phyloP scores from a whole-genome alignment of 1,139 yeast species.

The Suhomyces chickasaworum region DNA sequence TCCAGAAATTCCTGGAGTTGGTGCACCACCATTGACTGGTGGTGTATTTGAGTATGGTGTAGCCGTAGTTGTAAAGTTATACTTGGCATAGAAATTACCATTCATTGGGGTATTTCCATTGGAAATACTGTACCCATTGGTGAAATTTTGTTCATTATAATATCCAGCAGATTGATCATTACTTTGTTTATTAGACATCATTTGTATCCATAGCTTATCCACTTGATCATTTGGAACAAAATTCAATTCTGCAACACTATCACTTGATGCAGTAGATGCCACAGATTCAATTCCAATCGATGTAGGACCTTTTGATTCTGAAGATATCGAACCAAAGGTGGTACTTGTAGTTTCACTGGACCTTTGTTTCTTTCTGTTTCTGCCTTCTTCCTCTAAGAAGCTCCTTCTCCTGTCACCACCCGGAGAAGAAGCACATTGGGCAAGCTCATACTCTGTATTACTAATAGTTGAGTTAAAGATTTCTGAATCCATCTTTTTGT shows the following conservation, averaged over 20 bases:
- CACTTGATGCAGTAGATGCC: conserved; percentile 12
- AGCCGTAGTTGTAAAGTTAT: not conserved
- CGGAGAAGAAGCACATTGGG: not conserved
- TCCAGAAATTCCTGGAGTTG: not conserved
- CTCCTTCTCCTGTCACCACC: not conserved
- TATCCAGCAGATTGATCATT: conserved; percentile 7
- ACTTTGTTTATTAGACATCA: conserved; percentile 28
- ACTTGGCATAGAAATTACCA: not conserved
- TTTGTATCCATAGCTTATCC: conserved; percentile 34
- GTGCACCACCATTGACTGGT: not conserved
- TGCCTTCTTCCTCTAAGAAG: not conserved
- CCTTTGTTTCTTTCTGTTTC: not conserved
- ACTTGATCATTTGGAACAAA: conserved; percentile 24
- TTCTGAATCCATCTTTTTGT: not conserved
- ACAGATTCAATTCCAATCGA: conserved; percentile 5
- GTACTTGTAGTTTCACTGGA: not conserved
- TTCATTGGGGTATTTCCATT: not conserved
- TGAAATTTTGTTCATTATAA: not conserved
- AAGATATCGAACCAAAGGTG: not conserved
- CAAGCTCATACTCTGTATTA: not conserved
- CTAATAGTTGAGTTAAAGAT: not conserved
- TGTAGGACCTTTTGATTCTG: not conserved
- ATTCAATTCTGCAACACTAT: conserved; percentile 12
- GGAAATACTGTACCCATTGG: not conserved
- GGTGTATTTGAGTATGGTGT: not conserved